phyloP scores from a whole-genome alignment of 2,329 filamentous ascomycete genomes.

The Penicillium brevicompactum region DNA sequence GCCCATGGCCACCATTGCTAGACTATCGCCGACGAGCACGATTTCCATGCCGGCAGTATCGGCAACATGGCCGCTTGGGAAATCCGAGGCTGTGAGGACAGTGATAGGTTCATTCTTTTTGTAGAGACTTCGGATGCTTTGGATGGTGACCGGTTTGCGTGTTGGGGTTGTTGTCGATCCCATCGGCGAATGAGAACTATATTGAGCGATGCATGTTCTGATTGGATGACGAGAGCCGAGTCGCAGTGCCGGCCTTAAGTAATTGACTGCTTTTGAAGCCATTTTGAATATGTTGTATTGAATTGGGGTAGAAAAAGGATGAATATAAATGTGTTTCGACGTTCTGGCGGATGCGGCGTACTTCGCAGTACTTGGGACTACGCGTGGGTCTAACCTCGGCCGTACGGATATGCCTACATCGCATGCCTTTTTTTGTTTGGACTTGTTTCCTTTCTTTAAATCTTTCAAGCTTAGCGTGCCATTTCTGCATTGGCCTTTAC shows the following conservation, averaged over 20 bases:
- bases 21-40: slow-evolving; percentile 84
- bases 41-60: slow-evolving; percentile 92
- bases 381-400: background rate
- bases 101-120: slow-evolving; percentile 82
- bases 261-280: background rate
- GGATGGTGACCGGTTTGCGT: slow-evolving; percentile 84
- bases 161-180: slow-evolving; percentile 26
- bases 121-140: slow-evolving; percentile 74
- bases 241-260: background rate
- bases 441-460: background rate
- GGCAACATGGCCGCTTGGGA: slow-evolving; percentile 86
- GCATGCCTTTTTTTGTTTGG: too few species aligned
- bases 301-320: background rate
- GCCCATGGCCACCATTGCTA: slow-evolving; percentile 94
- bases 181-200: slow-evolving; percentile 81
- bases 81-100: slow-evolving; percentile 93
- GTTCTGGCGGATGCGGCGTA: slow-evolving; percentile 16
- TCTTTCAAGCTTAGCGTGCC: too few species aligned
- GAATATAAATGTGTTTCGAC: background rate
- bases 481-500: too few species aligned
- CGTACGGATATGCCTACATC: background rate
- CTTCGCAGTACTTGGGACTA: slow-evolving; percentile 8
- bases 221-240: background rate
- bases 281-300: background rate
- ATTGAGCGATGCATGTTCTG: slow-evolving; percentile 34